A percentile compares a stretch with the other conserved stretches of the same genome.
Conservation (phyloP, 176 grass and related monocot species). For the Paspalum vaginatum region DNA sequence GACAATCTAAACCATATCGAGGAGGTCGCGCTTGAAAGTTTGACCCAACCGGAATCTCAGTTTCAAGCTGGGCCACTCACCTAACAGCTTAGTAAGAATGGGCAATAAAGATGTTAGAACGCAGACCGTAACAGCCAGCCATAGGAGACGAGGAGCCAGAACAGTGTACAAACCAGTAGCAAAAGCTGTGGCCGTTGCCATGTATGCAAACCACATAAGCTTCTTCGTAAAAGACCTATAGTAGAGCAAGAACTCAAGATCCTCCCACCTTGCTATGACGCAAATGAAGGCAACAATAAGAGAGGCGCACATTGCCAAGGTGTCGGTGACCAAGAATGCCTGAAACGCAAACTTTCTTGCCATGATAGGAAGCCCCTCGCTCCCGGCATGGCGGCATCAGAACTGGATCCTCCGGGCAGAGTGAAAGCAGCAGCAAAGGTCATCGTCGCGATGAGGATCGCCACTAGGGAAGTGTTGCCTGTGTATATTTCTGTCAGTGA, state of each 20-base stretch:
- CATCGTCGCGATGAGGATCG: too few relatives aligned
- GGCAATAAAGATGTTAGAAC: neutral
- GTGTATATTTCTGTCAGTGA: too few relatives aligned
- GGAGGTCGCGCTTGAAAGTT: neutral
- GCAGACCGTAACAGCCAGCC: conserved; percentile 2
- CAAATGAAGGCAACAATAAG: conserved; percentile 37
- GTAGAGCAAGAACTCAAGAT: conserved; percentile 38
- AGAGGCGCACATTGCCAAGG: neutral
- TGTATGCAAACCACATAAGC: conserved; percentile 38
- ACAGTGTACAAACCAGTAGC: neutral
- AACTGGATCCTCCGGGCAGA: too few relatives aligned
- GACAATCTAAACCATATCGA: too few relatives aligned
- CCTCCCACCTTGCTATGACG: conserved; percentile 36
- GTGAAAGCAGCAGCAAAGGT: too few relatives aligned
- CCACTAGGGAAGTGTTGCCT: too few relatives aligned
- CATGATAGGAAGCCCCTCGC: too few relatives aligned
- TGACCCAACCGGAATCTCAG: neutral
- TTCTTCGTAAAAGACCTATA: conserved; percentile 29
- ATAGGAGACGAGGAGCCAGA: neutral
- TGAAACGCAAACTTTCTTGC: too few relatives aligned
- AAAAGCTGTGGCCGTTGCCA: neutral
- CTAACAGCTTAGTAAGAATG: conserved; percentile 1
- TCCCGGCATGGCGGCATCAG: too few relatives aligned
- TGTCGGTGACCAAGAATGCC: too few relatives aligned
- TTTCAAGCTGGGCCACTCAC: conserved; percentile 25